Conservation (phyloP, 176 grass and related monocot genomes). For the Saccharum officinarum region DNA sequence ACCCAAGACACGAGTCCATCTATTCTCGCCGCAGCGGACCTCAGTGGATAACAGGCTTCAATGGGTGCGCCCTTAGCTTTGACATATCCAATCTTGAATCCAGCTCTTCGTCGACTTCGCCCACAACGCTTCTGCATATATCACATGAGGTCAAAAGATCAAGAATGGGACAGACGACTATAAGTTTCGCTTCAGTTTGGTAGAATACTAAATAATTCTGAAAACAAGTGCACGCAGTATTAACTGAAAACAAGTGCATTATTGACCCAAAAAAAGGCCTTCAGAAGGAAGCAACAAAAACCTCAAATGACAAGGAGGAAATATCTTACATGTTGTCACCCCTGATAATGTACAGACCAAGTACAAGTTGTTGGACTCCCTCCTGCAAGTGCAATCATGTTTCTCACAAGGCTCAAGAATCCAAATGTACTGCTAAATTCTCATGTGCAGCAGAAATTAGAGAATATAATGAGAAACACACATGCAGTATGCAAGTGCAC, state of each 20-base stretch:
- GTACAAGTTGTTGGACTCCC: slow-evolving; percentile 84
- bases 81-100: slow-evolving; percentile 79
- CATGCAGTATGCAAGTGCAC: background rate
- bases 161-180: too few relatives aligned
- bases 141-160: background rate
- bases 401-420: background rate
- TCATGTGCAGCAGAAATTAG: background rate
- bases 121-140: slow-evolving; percentile 69
- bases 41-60: slow-evolving; percentile 84
- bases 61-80: slow-evolving; percentile 74
- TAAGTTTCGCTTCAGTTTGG: background rate
- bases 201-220: background rate
- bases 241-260: too few relatives aligned
- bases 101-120: slow-evolving; percentile 84
- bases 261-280: background rate
- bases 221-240: background rate
- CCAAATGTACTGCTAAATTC: background rate
- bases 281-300: background rate
- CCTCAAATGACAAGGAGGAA: background rate
- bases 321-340: slow-evolving; percentile 86
- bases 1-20: background rate
- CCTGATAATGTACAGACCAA: slow-evolving; percentile 93
- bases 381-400: slow-evolving; percentile 51
- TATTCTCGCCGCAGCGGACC: too few relatives aligned
- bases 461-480: background rate